Evolutionary conservation across 202 grass and related monocot genomes (phyloP), one percentile per base, ranked within the genome.

Genomic region (Cymbopogon flexuosus): DNA sequence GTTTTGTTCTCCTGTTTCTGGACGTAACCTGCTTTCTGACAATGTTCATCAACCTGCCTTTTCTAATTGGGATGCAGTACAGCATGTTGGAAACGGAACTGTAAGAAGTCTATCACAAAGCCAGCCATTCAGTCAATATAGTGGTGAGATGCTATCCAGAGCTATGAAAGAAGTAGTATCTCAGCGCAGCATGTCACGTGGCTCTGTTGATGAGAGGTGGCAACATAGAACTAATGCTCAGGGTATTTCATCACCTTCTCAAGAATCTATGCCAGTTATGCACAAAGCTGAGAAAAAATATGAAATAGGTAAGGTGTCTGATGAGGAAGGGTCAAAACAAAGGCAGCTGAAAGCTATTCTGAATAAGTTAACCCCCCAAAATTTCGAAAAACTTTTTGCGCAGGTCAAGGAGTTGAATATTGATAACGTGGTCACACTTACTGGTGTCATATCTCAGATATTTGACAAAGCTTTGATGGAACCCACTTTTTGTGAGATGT

Each of bases 401-500:
- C 89, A 94, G 60, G 91, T 97, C 5, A 93, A 89, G 65, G 81
- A 70, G 52, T 80, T 93, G 68, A 94, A 92, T 68, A 94, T 97
- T 18, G 94, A 97, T 68, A 93, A 73, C 54, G 52, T 87, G 21
- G 51, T 16, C 66, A 94, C 94, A 62, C 89, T 97, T 70, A 84
- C 45, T 39, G 89, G 94, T 41, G 87, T 93, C 60, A 97, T 97
- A 79, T 90, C 89, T 65, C 94, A 97, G 74, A 97, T 97, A 84
- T 97, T 97, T 90, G 91, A 97, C 85, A 97, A 97, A 82, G 94
- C 91, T 49, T 85, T 97, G 60, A 97, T 83, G 94, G 91, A 97
- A 71, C 94, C 94, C 12, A 97, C 94, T 8, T 97, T 97, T 65
- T 94, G 94, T 88, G 94, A 97, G 74, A 97, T 94, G 94, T 94